A percentile compares a stretch with the other conserved stretches of the same genome.
These are phyloP conservation scores for Eimeria maxima DNA, from an alignment of 169 alveolate species.

Conservation along the genomic window DNA sequence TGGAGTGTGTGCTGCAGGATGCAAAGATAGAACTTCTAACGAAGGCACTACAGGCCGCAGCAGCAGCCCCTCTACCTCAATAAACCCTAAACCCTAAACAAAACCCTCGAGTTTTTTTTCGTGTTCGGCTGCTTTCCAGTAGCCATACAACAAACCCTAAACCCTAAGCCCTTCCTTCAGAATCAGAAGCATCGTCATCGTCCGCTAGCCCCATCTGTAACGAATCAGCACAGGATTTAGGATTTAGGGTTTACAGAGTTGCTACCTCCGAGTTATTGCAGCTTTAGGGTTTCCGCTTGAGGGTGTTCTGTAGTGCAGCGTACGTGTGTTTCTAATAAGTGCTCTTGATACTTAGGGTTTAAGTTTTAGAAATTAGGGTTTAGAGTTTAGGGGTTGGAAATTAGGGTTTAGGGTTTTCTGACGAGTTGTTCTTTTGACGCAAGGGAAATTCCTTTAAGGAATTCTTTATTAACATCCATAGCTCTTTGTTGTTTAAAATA, in stretches of 20 bases:
- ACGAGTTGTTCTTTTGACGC: constrained; percentile 6
- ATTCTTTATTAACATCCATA: neutral
- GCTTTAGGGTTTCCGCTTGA: constrained; percentile 1
- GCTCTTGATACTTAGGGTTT: neutral
- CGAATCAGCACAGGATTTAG: neutral
- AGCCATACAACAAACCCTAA: too few relatives aligned
- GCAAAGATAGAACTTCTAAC: constrained; percentile 71
- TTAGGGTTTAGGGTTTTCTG: neutral
- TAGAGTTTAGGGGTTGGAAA: constrained; percentile 37
- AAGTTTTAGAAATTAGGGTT: constrained; percentile 29
- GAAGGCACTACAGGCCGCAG: constrained; percentile 33
- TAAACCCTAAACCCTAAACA: too few relatives aligned
- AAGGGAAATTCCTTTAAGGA: constrained; percentile 4
- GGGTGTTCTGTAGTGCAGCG: neutral
- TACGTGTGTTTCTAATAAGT: neutral
- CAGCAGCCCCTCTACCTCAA: too few relatives aligned
- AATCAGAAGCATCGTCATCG: neutral
- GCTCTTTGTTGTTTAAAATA: constrained; percentile 22
- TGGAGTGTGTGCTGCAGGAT: constrained; percentile 56
- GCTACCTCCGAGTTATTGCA: neutral
- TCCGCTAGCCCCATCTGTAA: neutral
- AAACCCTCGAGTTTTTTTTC: too few relatives aligned
- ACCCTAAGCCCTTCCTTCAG: neutral
- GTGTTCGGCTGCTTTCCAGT: too few relatives aligned
- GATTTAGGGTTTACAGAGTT: neutral